Base-by-base conservation (phyloP, 2,329 filamentous ascomycete species). In the Fusarium haematococcum region DNA sequence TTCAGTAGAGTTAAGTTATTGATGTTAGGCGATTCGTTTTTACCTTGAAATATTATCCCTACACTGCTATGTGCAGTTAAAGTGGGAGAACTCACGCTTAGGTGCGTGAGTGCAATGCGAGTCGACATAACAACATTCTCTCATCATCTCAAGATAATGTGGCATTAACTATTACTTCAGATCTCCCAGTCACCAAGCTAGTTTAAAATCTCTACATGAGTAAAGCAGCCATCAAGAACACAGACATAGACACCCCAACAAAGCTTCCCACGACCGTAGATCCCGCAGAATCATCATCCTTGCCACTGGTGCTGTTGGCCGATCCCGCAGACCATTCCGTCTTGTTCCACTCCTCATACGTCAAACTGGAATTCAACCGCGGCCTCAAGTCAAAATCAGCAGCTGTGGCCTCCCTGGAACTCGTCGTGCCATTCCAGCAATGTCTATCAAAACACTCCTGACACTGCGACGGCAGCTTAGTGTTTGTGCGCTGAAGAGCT, bases 401-500 rank as follows among this genome's bases (percentile, higher is more conserved):
- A 5, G 25, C 66, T 1, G 62, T 71, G 16, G 74, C 72, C 8
- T 68, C 37, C 8, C 13, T 68, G 1, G 64, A 63, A 50, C 69
- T 71, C 4, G 20, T 63, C 7, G 35, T 68, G 0, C 79, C 79
- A 62, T 80, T 54, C 78, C 79, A 80, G 25, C 79, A 80, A 41
- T 80, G 79, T 5, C 48, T 63, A 11, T 71, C 20, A 64, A 80
- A 80, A 13, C 79, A 80, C 23, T 74, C 39, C 11, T 68, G 65
- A 48, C 79, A 80, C 27, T 79, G 72, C 4, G 33, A 61, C 1
- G 79, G 79, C 6, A 76, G 4, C 1, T 75, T 61, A 1, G 77
- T 64, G 5, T 60, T 54, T 6, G 74, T 8, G 0, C 79, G 69
- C 66, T 89, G 85, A 67, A 95, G 86, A 60, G 91, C 93, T 37